Base-by-base conservation (phyloP, 805 yeast genomes). In the Myxozyma mucilagina region DNA sequence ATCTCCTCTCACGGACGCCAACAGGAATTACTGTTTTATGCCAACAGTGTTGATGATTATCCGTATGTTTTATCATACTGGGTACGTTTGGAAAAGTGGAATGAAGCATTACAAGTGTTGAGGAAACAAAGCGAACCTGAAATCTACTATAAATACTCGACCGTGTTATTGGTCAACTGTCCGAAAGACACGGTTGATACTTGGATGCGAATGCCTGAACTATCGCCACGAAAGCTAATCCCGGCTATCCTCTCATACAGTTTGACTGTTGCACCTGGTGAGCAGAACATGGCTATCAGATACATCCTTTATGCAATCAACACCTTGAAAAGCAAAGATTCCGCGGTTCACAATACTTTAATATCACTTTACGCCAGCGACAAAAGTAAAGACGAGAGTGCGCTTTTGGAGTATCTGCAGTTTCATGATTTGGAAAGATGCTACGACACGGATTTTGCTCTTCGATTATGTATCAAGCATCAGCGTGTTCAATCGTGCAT, bases 241-340 rank as follows among this genome's bases (percentile, higher is more conserved):
- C 96, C 97, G 1, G 85, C 97, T 0, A 76, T 93, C 11, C 72
- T 91, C 62, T 80, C 85, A 0, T 90, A 87, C 73, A 71, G 69
- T 43, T 58, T 61, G 35, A 53, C 48, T 29, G 70, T 70, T 29
- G 67, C 69, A 34, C 75, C 82, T 0, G 72, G 77, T 1, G 71
- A 75, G 13, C 81, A 79, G 43, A 89, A 91, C 70, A 85, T 84
- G 63, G 89, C 88, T 0, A 70, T 90, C 7, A 78, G 83, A 10
- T 90, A 87, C 70, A 75, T 93, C 60, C 80, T 76, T 61, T 82
- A 80, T 71, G 78, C 84, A 32, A 77, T 86, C 53, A 74, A 77
- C 32, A 80, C 80, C 39, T 76, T 76, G 29, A 72, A 78, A 13
- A 73, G 72, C 31, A 79, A 72, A 29, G 83, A 79, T 41, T 60